Base-by-base conservation (phyloP, 2,329 filamentous ascomycete genomes). In the Neophaeococcomyces aloes region DNA sequence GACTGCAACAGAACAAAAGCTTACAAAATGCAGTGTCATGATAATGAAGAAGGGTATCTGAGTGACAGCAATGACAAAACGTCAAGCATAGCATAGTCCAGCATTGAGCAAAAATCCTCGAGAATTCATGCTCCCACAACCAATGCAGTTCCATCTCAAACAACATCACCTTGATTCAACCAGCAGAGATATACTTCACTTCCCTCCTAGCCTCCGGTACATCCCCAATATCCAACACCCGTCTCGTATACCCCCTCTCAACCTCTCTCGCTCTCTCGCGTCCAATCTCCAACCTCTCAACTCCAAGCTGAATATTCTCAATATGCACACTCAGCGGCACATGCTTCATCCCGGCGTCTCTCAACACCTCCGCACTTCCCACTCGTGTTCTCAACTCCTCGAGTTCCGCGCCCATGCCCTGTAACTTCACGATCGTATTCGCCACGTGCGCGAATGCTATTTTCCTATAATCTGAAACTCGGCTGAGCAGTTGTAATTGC, bases 271-370 rank as follows among this genome's bases (percentile, higher is more conserved):
- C 74, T 48, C 75, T 72, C 32, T 73, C 70, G 47, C 83, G 69
- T 36, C 79, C 78, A 17, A 66, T 63, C 58, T 85, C 79, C 48
- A 91, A 64, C 49, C 85, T 70, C 60, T 87, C 81, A 1, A 88
- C 76, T 0, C 82, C 81, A 38, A 76, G 67, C 45, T 82, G 71
- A 48, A 91, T 86, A 44, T 78, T 79, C 52, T 86, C 78, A 31
- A 91, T 79, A 57, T 91, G 83, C 32, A 86, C 79, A 39, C 74
- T 72, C 3, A 91, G 65, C 2, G 83, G 82, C 7, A 86, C 68
- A 21, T 69, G 65, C 3, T 63, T 60, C 23, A 52, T 48, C 6
- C 65, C 65, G n/a, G 21, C 29, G 19, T 68, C 71, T 1, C 71
- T 71, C 8, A 79, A 55, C 7, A 81, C 60, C 50, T 78, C 79